Base-by-base conservation (phyloP, 1,139 yeast genomes). In the Candida freyschussii region DNA sequence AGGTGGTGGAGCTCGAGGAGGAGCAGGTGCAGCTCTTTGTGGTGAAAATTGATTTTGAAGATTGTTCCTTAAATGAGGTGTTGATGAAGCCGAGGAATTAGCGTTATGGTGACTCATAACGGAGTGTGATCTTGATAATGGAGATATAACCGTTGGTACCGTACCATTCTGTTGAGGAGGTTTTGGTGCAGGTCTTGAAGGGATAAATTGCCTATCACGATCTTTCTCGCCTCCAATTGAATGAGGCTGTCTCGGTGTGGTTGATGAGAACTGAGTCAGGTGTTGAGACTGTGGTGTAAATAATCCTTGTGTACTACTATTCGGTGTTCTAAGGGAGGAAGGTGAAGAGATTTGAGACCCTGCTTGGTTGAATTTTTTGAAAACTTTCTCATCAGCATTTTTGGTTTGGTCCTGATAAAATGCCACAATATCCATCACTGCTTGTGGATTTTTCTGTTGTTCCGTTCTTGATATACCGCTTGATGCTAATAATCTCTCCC, bases 361-460 rank as follows among this genome's bases (percentile, higher is more conserved):
- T 13, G 53, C 60, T 22, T 66, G 62, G 34, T 65, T 75, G 53
- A 87, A 82, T 55, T 86, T 86, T 58, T 75, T 77, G 67, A 85
- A 83, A 4, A 87, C 84, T 37, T 67, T 69, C 25, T 73, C 78
- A 31, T 79, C 91, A 16, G 75, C 75, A 33, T 75, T 72, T 46
- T 77, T 78, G 27, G 76, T 69, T 8, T 68, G 67, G 41, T 80
- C 85, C 49, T 83, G 87, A 56, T 83, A 85, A 53, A 85, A 86
- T 25, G 89, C 85, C 40, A 89, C 94, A 44, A 89, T 87, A 53
- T 87, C 95, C 72, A 84, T 78, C 7, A 87, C 95, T 0, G 95
- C 96, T 58, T 86, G 93, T 3, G 96, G 96, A 54, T 91, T 87
- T 48, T 81, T 83, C 48, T 82, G 79, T 53, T 87, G 96, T 48